phyloP scores from a whole-genome alignment of 495 filamentous ascomycete genomes.

The Penicillium cinerascens region DNA sequence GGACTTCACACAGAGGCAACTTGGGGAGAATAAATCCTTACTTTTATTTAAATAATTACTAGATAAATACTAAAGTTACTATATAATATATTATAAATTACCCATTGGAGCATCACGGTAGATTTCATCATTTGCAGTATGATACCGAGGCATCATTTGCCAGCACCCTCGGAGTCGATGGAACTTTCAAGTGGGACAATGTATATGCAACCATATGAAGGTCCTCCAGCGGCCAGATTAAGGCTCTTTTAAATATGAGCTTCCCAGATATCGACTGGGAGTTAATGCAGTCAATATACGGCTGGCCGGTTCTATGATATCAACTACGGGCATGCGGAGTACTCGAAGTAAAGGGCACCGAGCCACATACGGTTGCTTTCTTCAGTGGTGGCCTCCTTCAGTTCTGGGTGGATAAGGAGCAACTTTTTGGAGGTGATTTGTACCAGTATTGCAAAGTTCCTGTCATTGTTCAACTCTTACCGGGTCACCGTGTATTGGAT shows the following conservation, averaged over 20 bases:
- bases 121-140: slow-evolving; percentile 44
- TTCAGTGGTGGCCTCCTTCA: slow-evolving; percentile 39
- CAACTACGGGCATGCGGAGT: slow-evolving; percentile 56
- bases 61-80: too few species aligned
- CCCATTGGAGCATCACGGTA: slow-evolving; percentile 51
- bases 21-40: too few species aligned
- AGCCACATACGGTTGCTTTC: slow-evolving; percentile 26
- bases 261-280: slow-evolving; percentile 51
- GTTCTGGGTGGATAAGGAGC: slow-evolving; percentile 47
- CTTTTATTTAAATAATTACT: too few species aligned
- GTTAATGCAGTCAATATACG: slow-evolving; percentile 51
- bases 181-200: slow-evolving; percentile 24
- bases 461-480: slow-evolving; percentile 40
- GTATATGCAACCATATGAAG: not conserved
- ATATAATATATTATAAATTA: too few species aligned
- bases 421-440: slow-evolving; percentile 56
- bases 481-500: not conserved
- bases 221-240: slow-evolving; percentile 15
- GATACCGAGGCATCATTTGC: slow-evolving; percentile 35
- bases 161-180: slow-evolving; percentile 50
- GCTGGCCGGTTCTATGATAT: slow-evolving; percentile 58
- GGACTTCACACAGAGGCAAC: slow-evolving; percentile 44
- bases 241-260: slow-evolving; percentile 35
- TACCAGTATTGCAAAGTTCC: slow-evolving; percentile 50
- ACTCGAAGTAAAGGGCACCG: slow-evolving; percentile 31